Evolutionary conservation across 345 rosid species (phyloP), one percentile per base, ranked within the genome.

Genomic region (Sonneratia caseolaris): DNA sequence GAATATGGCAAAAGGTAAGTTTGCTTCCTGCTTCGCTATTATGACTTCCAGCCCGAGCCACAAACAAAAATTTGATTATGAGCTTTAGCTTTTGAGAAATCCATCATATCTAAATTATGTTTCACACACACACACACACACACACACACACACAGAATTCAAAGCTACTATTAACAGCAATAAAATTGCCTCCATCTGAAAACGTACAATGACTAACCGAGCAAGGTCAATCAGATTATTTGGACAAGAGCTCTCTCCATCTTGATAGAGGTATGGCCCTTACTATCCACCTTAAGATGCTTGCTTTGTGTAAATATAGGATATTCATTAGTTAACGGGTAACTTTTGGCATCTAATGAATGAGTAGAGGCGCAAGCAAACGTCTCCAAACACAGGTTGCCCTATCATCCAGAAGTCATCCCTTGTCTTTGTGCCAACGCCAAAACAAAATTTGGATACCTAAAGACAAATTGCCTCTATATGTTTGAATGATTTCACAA

Each of bases 381-480:
- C 4, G 59, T 18, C 35, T 42, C 45, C 49, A 38, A 22, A 38
- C 51, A 37, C 14, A n/a, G 53, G 53, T 32, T 19, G 48, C 70
- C 55, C 55, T 42, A 27, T 35, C 55, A 19, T 15, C 27, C 70
- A 14, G 55, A 8, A 42, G 43, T 68, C 49, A 21, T 66, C 38
- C 11, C 38, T 4, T 36, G 38, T 14, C 45, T 37, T 45, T 12
- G 15, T 67, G 51, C 19, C 36, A 45, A 11, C 37, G 24, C 11
- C 7, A 15, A 45, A 68, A 40, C 70, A 68, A 68, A 68, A 68
- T 68, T 68, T 68, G 70, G 56, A 68, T 68, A 7, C 27, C 49
- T 32, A 45, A 68, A 7, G 8, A 38, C 14, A 47, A 19, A 15
- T 22, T n/a, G 36, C 70, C 56, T 68, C 70, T 43, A 45, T 22